Conservation (phyloP, 1,284 basidiomycete genomes). For the Omphalotus olearius region DNA sequence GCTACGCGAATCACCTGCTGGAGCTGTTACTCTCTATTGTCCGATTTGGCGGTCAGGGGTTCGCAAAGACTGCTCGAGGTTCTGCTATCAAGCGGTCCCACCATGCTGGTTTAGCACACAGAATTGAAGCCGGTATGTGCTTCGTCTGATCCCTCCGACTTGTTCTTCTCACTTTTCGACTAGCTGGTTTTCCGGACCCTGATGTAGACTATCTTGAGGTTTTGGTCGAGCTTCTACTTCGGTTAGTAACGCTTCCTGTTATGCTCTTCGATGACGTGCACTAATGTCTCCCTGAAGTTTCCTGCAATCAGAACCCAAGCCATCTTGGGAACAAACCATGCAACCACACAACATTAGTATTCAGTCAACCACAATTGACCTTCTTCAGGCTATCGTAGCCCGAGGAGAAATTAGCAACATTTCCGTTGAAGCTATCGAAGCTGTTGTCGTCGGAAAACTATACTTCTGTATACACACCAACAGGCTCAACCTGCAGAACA, state of each 20-base stretch:
- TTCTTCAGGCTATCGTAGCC: slow-evolving; percentile 79
- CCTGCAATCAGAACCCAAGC: slow-evolving; percentile 69
- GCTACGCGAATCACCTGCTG: slow-evolving; percentile 65
- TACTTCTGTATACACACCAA: slow-evolving; percentile 67
- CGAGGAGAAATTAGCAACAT: slow-evolving; percentile 70
- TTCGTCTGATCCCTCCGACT: background rate
- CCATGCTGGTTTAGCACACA: slow-evolving; percentile 52
- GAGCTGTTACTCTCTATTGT: slow-evolving; percentile 78
- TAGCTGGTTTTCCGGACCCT: slow-evolving; percentile 47
- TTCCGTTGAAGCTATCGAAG: slow-evolving; percentile 63
- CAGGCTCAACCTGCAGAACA: slow-evolving; percentile 84
- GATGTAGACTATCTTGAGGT: slow-evolving; percentile 74
- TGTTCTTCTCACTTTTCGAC: slow-evolving; percentile 16
- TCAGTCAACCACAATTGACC: slow-evolving; percentile 75
- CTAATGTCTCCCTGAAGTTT: slow-evolving; percentile 42
- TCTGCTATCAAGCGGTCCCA: slow-evolving; percentile 60
- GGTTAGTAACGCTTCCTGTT: slow-evolving; percentile 40
- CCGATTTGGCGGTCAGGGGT: slow-evolving; percentile 85
- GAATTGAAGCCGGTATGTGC: slow-evolving; percentile 53
- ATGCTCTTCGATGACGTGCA: background rate
- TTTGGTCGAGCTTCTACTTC: slow-evolving; percentile 62
- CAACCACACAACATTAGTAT: slow-evolving; percentile 57
- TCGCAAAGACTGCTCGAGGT: slow-evolving; percentile 64
- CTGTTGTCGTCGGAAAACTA: slow-evolving; percentile 70
- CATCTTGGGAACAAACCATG: slow-evolving; percentile 46